These are phyloP conservation scores for Fremontodendron californicum DNA, from an alignment of 345 rosid species.

Conservation along the genomic window DNA sequence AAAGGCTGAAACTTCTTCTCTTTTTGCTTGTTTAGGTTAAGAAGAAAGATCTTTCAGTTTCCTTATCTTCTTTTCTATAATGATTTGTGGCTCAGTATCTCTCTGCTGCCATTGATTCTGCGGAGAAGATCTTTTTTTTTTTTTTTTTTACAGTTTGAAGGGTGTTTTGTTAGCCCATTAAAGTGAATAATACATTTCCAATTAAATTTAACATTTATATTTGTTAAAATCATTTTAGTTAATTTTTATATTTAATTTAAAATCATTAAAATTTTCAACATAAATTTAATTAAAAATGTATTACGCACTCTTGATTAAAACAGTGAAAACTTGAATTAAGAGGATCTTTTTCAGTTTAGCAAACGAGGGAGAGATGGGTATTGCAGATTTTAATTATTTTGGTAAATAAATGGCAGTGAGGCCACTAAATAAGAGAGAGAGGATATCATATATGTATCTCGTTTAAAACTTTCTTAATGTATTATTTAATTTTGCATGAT, in stretches of 20 bases:
- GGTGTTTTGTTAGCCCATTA: no score
- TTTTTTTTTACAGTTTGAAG: neutral
- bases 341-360: no score
- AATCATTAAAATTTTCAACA: no score
- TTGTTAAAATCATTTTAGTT: neutral
- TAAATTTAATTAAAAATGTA: no score
- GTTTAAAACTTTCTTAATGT: neutral
- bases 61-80: slow-evolving; percentile 16
- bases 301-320: no score
- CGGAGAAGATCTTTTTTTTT: slow-evolving; percentile 17
- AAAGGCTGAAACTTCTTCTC: slow-evolving; percentile 24
- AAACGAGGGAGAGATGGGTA: no score
- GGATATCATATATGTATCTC: neutral
- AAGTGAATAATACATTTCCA: no score
- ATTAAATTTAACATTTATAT: neutral
- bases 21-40: slow-evolving; percentile 22
- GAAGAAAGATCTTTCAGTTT: slow-evolving; percentile 32
- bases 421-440: slow-evolving; percentile 33
- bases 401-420: slow-evolving; percentile 5
- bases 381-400: neutral
- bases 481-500: slow-evolving; percentile 10
- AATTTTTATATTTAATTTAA: no score
- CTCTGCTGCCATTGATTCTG: slow-evolving; percentile 27
- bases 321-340: no score
- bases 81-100: slow-evolving; percentile 27